Percentiles rank a stretch among this genome's conserved stretches.
phyloP scores from a whole-genome alignment of 768 basidiomycete species.

The Boletus pseudo-olivaceus region DNA sequence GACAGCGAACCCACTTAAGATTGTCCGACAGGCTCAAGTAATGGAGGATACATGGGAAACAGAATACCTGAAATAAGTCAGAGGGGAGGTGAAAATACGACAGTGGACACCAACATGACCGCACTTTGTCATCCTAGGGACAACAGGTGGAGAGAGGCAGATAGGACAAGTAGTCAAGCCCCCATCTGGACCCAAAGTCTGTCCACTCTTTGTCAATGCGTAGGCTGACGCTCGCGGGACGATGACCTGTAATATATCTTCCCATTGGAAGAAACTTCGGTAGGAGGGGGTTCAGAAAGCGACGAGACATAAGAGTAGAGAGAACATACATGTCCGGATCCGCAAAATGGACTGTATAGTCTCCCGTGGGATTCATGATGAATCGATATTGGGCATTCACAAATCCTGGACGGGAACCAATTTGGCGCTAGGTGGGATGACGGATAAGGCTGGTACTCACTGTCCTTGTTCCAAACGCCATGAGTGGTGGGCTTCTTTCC shows the following conservation, averaged over 20 bases:
- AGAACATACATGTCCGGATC: constrained; percentile 90
- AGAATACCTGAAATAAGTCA: constrained; percentile 67
- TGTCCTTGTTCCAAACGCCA: constrained; percentile 86
- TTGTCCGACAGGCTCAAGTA: constrained; percentile 82
- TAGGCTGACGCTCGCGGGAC: constrained; percentile 81
- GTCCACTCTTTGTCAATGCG: constrained; percentile 55
- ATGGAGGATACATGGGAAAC: constrained; percentile 91
- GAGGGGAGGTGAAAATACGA: neutral
- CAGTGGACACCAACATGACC: constrained; percentile 74
- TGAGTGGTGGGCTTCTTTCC: constrained; percentile 64
- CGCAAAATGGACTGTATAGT: constrained; percentile 92
- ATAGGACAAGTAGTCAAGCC: constrained; percentile 86
- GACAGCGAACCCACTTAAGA: constrained; percentile 86
- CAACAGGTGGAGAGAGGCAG: constrained; percentile 86
- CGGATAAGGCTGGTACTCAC: constrained; percentile 48
- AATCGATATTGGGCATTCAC: constrained; percentile 97
- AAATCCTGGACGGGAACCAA: constrained; percentile 58
- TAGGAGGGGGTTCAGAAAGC: neutral
- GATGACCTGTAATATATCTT: constrained; percentile 92
- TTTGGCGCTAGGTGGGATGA: constrained; percentile 15
- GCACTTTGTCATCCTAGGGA: constrained; percentile 94
- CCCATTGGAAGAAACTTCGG: constrained; percentile 89
- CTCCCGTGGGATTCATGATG: constrained; percentile 88
- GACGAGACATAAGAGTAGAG: neutral
- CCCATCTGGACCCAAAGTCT: constrained; percentile 44